These are phyloP conservation scores for Pythium guiyangense DNA, from an alignment of 352 stramenopile species.

Conservation along the genomic window DNA sequence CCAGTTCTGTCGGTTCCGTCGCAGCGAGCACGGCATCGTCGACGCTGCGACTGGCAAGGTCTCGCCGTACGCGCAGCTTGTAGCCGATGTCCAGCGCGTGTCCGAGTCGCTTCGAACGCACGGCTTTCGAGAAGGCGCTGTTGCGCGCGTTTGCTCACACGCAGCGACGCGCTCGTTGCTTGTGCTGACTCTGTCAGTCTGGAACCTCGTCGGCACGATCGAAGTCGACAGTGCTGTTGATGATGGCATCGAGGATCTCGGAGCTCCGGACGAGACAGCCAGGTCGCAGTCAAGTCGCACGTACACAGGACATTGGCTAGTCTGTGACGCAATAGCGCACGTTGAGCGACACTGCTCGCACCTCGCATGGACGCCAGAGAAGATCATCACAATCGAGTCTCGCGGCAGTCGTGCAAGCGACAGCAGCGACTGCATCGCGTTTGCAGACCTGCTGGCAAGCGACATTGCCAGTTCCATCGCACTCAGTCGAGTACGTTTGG, in stretches of 20 bases:
- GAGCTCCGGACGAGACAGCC: not conserved
- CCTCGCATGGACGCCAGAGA: not conserved
- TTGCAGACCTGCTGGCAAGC: not conserved
- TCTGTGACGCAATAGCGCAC: not conserved
- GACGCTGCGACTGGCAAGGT: constrained; percentile 2
- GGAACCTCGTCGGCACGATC: constrained; percentile 10
- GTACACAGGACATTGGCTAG: not conserved
- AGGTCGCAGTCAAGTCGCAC: no score
- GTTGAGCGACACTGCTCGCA: not conserved
- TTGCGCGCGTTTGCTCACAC: constrained; percentile 1
- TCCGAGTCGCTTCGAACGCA: not conserved
- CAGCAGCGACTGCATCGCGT: not conserved
- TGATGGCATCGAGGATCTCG: not conserved
- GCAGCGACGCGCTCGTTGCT: not conserved
- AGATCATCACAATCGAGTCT: not conserved
- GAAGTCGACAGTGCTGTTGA: not conserved
- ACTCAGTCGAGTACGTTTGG: not conserved
- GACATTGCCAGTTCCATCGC: not conserved
- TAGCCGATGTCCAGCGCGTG: constrained; percentile 2
- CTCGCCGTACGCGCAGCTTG: constrained; percentile 1
- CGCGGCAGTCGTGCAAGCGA: no score
- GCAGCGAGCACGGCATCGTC: constrained; percentile 2
- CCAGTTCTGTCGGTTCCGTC: constrained; percentile 11
- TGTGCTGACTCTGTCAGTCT: constrained; percentile 10
- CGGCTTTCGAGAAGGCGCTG: constrained; percentile 1